phyloP scores from a whole-genome alignment of 2,329 filamentous ascomycete genomes.

The Colletotrichum noveboracense region DNA sequence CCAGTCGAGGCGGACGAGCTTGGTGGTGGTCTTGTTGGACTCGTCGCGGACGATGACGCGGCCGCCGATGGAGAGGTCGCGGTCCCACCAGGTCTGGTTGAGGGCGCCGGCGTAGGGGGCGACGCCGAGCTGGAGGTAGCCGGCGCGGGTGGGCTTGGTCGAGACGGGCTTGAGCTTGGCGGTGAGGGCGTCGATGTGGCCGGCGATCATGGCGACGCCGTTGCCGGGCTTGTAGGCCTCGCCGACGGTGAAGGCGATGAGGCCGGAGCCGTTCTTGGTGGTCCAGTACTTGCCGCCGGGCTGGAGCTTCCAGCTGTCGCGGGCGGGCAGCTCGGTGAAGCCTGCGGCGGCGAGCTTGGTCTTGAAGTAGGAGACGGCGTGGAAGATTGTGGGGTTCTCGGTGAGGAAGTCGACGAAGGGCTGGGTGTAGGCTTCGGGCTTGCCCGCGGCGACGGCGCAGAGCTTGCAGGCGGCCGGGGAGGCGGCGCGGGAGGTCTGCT shows the following conservation, averaged over 20 bases:
- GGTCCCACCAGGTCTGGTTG: constrained; percentile 95
- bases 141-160: constrained; percentile 81
- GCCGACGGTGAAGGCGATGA: constrained; percentile 87
- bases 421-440: constrained; percentile 74
- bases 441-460: constrained; percentile 42
- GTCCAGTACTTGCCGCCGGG: constrained; percentile 88
- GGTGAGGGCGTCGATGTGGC: constrained; percentile 91
- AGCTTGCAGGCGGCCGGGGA: constrained; percentile 36
- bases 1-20: constrained; percentile 91
- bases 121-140: constrained; percentile 88
- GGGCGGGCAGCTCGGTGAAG: constrained; percentile 79
- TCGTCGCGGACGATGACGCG: constrained; percentile 82
- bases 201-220: constrained; percentile 86
- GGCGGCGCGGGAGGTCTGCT: constrained; percentile 7
- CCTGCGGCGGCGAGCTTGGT: constrained; percentile 73
- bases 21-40: constrained; percentile 77
- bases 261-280: constrained; percentile 82
- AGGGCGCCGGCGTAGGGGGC: constrained; percentile 91
- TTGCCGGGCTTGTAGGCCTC: constrained; percentile 82
- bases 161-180: constrained; percentile 91
- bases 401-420: constrained; percentile 89
- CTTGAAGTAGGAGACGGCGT: constrained; percentile 82
- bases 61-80: constrained; percentile 89
- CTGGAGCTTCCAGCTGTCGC: constrained; percentile 82
- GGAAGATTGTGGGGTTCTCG: constrained; percentile 91